Percentiles rank a stretch among this genome's conserved stretches.
Conservation (phyloP, 108 stramenopile genomes). For the Stephanodiscus minutulus region DNA sequence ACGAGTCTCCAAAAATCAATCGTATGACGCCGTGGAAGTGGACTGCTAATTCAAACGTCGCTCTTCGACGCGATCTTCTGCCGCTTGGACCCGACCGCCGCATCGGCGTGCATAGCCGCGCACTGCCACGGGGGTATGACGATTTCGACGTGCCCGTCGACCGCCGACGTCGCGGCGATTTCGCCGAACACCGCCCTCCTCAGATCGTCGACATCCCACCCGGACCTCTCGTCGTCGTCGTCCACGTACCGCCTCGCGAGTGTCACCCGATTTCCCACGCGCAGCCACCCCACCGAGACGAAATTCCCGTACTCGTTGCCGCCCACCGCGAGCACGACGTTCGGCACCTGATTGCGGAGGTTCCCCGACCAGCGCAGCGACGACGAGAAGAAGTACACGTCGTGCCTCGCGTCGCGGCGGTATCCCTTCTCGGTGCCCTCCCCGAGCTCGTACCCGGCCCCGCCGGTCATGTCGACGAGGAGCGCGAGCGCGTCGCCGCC, state of each 20-base stretch:
- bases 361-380: slow-evolving; percentile 63
- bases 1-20: neutral
- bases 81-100: slow-evolving; percentile 14
- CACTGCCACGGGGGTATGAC: slow-evolving; percentile 67
- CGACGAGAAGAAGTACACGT: slow-evolving; percentile 44
- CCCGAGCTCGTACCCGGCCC: slow-evolving; percentile 56
- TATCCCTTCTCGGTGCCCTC: slow-evolving; percentile 32
- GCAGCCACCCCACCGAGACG: slow-evolving; percentile 61
- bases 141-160: slow-evolving; percentile 22
- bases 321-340: slow-evolving; percentile 57
- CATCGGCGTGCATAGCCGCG: slow-evolving; percentile 42
- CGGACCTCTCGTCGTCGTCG: slow-evolving; percentile 49
- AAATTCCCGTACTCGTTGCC: slow-evolving; percentile 60
- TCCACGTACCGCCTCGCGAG: slow-evolving; percentile 64
- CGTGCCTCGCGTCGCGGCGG: slow-evolving; percentile 51
- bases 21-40: no score
- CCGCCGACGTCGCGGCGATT: slow-evolving; percentile 36
- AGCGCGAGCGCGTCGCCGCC: slow-evolving; percentile 20
- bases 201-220: slow-evolving; percentile 61
- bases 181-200: slow-evolving; percentile 46
- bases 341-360: slow-evolving; percentile 50
- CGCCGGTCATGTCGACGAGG: slow-evolving; percentile 31
- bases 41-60: neutral
- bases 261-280: slow-evolving; percentile 64
- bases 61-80: slow-evolving; percentile 16